Evolutionary conservation across 306 rosid genomes (phyloP).

Genomic region (Casuarina glauca): DNA sequence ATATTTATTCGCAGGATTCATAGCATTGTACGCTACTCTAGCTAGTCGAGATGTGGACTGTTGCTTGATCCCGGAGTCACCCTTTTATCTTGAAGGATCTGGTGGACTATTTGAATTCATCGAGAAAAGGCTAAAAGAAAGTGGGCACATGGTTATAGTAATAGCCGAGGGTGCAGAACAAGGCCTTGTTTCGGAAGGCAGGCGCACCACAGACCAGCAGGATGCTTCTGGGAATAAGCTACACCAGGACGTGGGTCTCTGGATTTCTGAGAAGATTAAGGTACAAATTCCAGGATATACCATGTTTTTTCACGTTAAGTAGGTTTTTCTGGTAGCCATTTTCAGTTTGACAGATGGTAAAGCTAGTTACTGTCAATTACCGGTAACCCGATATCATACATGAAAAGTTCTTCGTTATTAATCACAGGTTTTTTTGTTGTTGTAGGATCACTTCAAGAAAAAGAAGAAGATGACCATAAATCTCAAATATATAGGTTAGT

Average conservation of each 20-base stretch:
- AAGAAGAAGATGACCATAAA: slow-evolving; percentile 40
- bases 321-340: not conserved
- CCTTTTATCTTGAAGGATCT: slow-evolving; percentile 64
- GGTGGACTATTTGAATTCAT: slow-evolving; percentile 65
- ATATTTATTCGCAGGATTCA: slow-evolving; percentile 47
- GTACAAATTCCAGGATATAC: slow-evolving; percentile 25
- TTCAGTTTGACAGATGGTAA: not conserved
- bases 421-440: slow-evolving; percentile 16
- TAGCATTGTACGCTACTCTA: slow-evolving; percentile 75
- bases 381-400: not conserved
- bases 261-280: slow-evolving; percentile 67
- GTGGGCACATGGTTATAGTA: slow-evolving; percentile 79
- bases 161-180: slow-evolving; percentile 83
- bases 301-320: slow-evolving; percentile 1
- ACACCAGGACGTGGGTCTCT: slow-evolving; percentile 61
- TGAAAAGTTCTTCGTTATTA: not conserved
- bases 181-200: slow-evolving; percentile 43
- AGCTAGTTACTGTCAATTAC: not conserved
- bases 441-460: slow-evolving; percentile 59
- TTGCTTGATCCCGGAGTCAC: slow-evolving; percentile 84
- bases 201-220: slow-evolving; percentile 21
- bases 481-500: slow-evolving; percentile 72
- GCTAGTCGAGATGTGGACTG: slow-evolving; percentile 81
- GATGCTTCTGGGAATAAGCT: slow-evolving; percentile 57
- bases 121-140: slow-evolving; percentile 57